Evolutionary conservation across 2,329 filamentous ascomycete genomes (phyloP), one percentile per base, ranked within the genome.

Genomic region (Cytospora paraplurivora): DNA sequence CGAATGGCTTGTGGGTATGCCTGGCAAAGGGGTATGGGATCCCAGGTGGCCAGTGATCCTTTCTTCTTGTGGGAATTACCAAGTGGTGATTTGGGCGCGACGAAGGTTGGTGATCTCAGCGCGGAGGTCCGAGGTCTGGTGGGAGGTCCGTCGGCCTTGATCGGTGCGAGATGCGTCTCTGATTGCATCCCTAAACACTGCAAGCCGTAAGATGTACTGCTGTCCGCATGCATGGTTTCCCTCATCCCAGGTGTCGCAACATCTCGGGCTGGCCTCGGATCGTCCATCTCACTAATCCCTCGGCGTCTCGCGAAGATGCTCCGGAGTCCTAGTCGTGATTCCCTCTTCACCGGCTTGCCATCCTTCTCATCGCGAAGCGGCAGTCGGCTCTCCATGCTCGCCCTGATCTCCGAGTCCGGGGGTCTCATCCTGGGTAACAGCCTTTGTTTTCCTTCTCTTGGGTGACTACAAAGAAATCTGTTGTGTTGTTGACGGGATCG

Each of bases 1-100:
- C 90, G 93, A 68, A 92, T 83, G 3, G 92, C 87, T 75, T 96
- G 93, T 0, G 91, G 89, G 72, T 93, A 96, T 13, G 91, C 92
- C 73, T 96, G 90, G 74, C 93, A 96, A 13, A 97, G 78, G 1
- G 92, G 91, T 7, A 92, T 91, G 17, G 88, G 84, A 62, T 85
- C 83, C 88, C 88, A 91, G 13, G 76, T 75, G 4, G 77, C 74
- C 32, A 80, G 67, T 4, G 74, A 71, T 34, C 75, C 76, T 62
- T 74, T 71, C 4, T 60, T 65, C 59, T 63, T 64, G 15, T 15
- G n/a, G 4, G 32, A 27, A 37, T 44, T 32, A 12, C 56, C 8
- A 67, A 56, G 6, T 7, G 70, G 65, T 15, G 67, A 69, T 10
- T 59, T 64, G 7, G 70, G 67, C 12, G 64, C 41, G 19, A 56